Conservation (phyloP, 1,139 yeast genomes). For the Geotrichum reessii region DNA sequence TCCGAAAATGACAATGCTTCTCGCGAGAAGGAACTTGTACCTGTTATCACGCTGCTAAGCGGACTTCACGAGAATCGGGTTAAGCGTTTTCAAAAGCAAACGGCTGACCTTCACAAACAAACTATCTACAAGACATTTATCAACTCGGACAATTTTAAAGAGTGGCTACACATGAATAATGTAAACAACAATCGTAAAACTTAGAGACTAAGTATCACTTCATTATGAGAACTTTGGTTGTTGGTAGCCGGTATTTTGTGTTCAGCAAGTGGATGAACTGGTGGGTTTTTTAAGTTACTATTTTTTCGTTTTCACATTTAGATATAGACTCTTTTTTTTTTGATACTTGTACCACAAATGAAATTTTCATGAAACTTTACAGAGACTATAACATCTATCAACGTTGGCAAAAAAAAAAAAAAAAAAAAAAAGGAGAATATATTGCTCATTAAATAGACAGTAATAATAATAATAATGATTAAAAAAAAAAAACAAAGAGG, state of each 20-base stretch:
- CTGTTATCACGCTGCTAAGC: background rate
- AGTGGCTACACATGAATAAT: slow-evolving; percentile 8
- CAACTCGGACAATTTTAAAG: background rate
- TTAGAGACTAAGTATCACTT: no score
- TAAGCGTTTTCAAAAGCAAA: slow-evolving; percentile 1
- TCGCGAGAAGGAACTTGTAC: background rate
- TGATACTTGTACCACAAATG: no score
- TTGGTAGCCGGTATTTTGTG: no score
- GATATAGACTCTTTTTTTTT: background rate
- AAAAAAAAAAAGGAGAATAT: no score
- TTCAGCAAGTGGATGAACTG: background rate
- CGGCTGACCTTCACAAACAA: slow-evolving; percentile 8
- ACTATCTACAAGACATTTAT: slow-evolving; percentile 8
- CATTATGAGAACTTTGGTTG: no score
- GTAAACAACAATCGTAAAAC: background rate
- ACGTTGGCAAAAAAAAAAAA: no score
- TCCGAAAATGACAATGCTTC: background rate
- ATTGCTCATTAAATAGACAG: no score
- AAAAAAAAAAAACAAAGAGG: no score
- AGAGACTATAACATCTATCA: no score
- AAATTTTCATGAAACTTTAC: no score
- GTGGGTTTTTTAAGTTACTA: background rate
- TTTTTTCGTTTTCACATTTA: background rate
- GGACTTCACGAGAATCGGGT: background rate
- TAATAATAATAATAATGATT: no score